Base-by-base conservation (phyloP, 305 asterid species). In the Vinca major region DNA sequence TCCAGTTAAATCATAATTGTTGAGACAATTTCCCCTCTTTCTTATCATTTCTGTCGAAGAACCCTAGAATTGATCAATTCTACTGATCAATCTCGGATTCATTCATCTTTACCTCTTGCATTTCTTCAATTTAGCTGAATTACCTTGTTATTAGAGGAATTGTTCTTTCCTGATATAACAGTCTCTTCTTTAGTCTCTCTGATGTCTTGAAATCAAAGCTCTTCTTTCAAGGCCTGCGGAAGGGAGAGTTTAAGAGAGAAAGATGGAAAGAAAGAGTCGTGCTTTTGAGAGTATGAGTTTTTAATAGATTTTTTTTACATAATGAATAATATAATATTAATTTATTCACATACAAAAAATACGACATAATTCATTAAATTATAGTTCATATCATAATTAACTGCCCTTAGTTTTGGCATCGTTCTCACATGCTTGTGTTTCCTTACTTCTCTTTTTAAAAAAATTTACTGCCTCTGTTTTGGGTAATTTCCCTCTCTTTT, bases 321-420 rank as follows among this genome's bases (percentile, higher is more conserved):
- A 26, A 26, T 26, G 33, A 26, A 26, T 26, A 26, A 26, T 26
- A 26, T 26, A 26, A 26, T 26, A 26, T 26, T 26, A 26, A 26
- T 26, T 26, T 26, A 26, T 26, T 26, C 33, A 26, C 33, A 26
- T 26, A 26, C n/a, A 26, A 26, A 26, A 26, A 26, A 26, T 26
- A 26, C 1, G 0, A 26, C 33, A 26, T 26, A 26, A 26, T 26
- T 26, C 33, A 26, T 26, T 26, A 26, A 26, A 26, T 26, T 26
- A 26, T 26, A 26, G 33, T 26, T 26, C 33, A 26, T 26, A 26
- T 26, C 33, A 26, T 26, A 26, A 26, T 26, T 75, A 84, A 81
- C 83, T 79, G 88, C 79, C 82, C 84, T 63, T 77, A 68, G 81
- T 78, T 78, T 67, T 68, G 66, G 74, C 62, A 74, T 74, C 78